A percentile compares a stretch with the other conserved stretches of the same genome.
Conservation (phyloP, 495 filamentous ascomycete genomes). For the Xylaria bambusicola region DNA sequence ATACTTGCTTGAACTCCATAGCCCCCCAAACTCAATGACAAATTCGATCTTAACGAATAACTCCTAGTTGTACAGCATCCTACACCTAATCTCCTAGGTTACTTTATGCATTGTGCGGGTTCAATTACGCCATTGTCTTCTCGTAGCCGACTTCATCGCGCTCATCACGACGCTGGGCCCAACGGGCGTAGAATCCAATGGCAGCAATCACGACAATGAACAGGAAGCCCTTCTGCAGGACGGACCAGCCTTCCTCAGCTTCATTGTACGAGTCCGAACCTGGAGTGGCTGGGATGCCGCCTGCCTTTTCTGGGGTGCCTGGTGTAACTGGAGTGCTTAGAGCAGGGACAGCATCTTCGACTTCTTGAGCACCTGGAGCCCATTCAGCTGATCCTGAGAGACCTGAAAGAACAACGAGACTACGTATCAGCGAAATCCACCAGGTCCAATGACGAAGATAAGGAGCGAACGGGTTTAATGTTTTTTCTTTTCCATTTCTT, state of each 20-base stretch:
- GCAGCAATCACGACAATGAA: slow-evolving; percentile 41
- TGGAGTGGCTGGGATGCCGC: too few species aligned
- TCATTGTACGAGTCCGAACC: too few species aligned
- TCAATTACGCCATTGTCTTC: slow-evolving; percentile 31
- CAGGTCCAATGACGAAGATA: slow-evolving; percentile 13
- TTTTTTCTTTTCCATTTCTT: slow-evolving; percentile 12
- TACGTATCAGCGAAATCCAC: slow-evolving; percentile 35
- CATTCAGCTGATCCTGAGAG: slow-evolving; percentile 29
- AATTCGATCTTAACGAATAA: background rate
- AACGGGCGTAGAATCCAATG: slow-evolving; percentile 37
- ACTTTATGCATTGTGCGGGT: background rate
- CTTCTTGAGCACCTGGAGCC: slow-evolving; percentile 27
- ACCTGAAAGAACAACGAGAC: slow-evolving; percentile 28
- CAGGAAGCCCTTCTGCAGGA: slow-evolving; percentile 40
- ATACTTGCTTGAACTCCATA: background rate
- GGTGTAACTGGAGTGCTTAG: background rate
- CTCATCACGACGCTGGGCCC: slow-evolving; percentile 23
- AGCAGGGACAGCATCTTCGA: slow-evolving; percentile 28
- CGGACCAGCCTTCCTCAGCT: slow-evolving; percentile 30
- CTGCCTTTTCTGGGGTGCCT: slow-evolving; percentile 15
- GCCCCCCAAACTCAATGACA: background rate
- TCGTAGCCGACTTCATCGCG: slow-evolving; percentile 23
- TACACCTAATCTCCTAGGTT: slow-evolving; percentile 1
- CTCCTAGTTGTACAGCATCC: slow-evolving; percentile 1
- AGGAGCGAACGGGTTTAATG: slow-evolving; percentile 23